Conservation (phyloP, 805 yeast species). For the Saccharomycopsis sp. region DNA sequence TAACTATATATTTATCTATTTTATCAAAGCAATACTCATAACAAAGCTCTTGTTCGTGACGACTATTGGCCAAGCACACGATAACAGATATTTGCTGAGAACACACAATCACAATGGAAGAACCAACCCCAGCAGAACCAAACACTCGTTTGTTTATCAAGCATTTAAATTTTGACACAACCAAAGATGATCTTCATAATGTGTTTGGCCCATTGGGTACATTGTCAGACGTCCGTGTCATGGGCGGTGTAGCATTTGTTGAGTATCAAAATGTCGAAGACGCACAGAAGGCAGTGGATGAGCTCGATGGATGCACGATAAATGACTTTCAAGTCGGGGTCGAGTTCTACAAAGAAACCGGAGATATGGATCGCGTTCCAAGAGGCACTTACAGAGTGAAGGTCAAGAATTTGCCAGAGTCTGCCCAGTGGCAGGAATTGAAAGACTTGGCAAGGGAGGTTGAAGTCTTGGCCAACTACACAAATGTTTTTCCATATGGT, state of each 20-base stretch:
- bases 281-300: slow-evolving; percentile 67
- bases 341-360: slow-evolving; percentile 29
- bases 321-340: slow-evolving; percentile 42
- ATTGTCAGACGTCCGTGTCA: slow-evolving; percentile 54
- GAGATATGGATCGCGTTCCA: slow-evolving; percentile 26
- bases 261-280: slow-evolving; percentile 69
- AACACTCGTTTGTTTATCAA: slow-evolving; percentile 16
- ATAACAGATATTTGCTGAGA: neutral
- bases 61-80: too few relatives aligned
- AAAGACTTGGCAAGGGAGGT: slow-evolving; percentile 78
- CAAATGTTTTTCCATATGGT: slow-evolving; percentile 12
- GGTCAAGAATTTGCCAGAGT: slow-evolving; percentile 62
- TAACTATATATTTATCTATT: too few relatives aligned
- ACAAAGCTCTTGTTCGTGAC: too few relatives aligned
- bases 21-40: too few relatives aligned
- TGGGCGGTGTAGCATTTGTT: slow-evolving; percentile 84
- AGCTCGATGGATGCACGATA: slow-evolving; percentile 63
- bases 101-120: neutral
- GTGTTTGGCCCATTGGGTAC: slow-evolving; percentile 61
- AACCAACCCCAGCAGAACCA: slow-evolving; percentile 2
- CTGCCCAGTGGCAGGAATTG: slow-evolving; percentile 79
- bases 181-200: slow-evolving; percentile 51
- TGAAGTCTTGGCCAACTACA: slow-evolving; percentile 27
- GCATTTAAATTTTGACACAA: slow-evolving; percentile 18
- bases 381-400: slow-evolving; percentile 69